Conservation (phyloP, 495 filamentous ascomycete species). For the Choiromyces venosus region DNA sequence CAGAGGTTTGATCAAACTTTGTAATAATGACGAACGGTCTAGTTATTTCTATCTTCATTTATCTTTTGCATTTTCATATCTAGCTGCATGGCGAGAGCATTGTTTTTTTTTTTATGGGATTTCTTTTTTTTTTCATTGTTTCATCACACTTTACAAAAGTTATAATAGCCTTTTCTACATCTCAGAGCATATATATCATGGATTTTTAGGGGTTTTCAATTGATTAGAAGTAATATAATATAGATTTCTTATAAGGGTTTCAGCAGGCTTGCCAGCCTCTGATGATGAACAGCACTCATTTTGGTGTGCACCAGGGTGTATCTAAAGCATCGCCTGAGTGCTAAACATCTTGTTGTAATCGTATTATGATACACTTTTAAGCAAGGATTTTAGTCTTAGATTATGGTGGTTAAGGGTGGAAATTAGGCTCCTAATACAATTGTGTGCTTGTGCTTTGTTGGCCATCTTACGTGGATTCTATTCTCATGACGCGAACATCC, state of each 20-base stretch:
- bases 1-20: slow-evolving; percentile 13
- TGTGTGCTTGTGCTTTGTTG: neutral
- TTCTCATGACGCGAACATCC: neutral
- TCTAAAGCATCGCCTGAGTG: neutral
- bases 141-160: neutral
- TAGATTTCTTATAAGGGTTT: neutral
- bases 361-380: neutral
- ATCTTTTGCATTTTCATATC: neutral
- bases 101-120: slow-evolving; percentile 8
- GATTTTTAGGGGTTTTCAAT: neutral
- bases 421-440: neutral
- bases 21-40: neutral
- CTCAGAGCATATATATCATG: neutral
- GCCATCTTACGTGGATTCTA: neutral
- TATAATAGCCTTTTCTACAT: neutral
- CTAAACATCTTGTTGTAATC: neutral
- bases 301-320: too few species aligned
- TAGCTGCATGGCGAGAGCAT: neutral
- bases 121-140: neutral
- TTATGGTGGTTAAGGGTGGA: neutral
- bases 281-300: neutral
- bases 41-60: neutral
- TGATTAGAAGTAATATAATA: neutral
- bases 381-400: neutral
- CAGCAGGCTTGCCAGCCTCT: neutral